These are phyloP conservation scores for Hydrangea macrophylla DNA, from an alignment of 148 eudicot species.

Conservation along the genomic window DNA sequence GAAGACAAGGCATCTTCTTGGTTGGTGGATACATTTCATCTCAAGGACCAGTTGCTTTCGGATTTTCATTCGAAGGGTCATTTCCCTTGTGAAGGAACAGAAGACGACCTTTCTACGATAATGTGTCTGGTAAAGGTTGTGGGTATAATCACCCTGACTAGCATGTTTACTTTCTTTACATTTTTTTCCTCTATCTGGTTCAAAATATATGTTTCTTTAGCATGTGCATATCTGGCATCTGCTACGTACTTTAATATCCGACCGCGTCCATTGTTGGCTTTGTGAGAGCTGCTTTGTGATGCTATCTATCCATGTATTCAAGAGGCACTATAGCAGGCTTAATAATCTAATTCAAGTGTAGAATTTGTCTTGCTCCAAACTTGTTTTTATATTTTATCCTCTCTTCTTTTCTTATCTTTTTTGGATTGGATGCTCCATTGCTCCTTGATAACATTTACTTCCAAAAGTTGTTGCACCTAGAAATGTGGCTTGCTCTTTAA, in stretches of 20 bases:
- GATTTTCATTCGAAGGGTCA: slow-evolving; percentile 59
- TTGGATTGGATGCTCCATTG: too few relatives aligned
- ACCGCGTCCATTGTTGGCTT: slow-evolving; percentile 43
- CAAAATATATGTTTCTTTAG: slow-evolving; percentile 54
- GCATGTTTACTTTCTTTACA: slow-evolving; percentile 44
- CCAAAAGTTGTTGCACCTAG: too few relatives aligned
- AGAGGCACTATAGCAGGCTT: neutral
- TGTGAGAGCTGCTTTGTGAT: slow-evolving; percentile 16
- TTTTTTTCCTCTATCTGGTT: slow-evolving; percentile 57
- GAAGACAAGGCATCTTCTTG: slow-evolving; percentile 57
- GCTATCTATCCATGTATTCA: neutral
- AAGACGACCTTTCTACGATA: slow-evolving; percentile 38
- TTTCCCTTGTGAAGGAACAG: slow-evolving; percentile 64
- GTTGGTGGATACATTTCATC: slow-evolving; percentile 61
- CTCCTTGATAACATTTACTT: too few relatives aligned
- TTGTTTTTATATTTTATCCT: neutral
- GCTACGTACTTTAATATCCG: slow-evolving; percentile 59
- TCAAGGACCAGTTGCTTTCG: slow-evolving; percentile 69
- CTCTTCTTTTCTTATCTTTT: too few relatives aligned
- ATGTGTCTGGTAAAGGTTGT: slow-evolving; percentile 54
- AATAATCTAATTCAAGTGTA: neutral
- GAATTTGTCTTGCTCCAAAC: neutral
- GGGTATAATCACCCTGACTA: slow-evolving; percentile 47
- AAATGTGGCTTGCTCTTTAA: too few relatives aligned
- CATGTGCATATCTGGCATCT: slow-evolving; percentile 50